Conservation (phyloP, 176 grass and related monocot genomes). For the Melocanna baccifera region DNA sequence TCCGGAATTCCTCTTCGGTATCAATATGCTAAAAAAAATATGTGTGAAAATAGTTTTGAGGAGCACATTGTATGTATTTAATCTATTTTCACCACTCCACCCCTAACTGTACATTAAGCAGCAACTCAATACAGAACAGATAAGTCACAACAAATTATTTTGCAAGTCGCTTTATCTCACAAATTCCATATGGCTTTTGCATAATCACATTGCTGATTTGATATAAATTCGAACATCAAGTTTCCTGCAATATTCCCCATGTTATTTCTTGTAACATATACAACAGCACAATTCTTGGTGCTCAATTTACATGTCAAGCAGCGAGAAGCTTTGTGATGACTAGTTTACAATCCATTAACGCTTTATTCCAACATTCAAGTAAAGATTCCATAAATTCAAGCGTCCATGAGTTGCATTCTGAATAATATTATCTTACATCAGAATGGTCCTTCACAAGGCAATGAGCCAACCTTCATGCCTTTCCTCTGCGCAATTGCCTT, state of each 20-base stretch:
- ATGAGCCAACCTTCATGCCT: conserved; percentile 51
- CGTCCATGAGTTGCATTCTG: conserved; percentile 14
- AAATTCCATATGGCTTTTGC: not conserved
- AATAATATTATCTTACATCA: conserved; percentile 25
- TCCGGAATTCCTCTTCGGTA: not conserved
- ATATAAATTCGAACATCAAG: not conserved
- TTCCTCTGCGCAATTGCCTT: conserved; percentile 39
- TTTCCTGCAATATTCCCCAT: not conserved
- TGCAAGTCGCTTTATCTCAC: not conserved
- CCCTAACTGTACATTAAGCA: too few relatives aligned
- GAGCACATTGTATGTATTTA: not conserved
- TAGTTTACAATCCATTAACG: not conserved
- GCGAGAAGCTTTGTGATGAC: conserved; percentile 5
- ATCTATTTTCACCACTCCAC: not conserved
- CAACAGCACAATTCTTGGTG: conserved; percentile 21
- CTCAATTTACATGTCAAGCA: conserved; percentile 45
- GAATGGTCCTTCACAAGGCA: conserved; percentile 22
- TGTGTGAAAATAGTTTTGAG: not conserved
- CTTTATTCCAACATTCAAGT: conserved; percentile 28
- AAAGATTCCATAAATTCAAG: not conserved
- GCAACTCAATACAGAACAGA: not conserved
- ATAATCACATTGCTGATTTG: not conserved
- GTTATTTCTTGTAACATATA: conserved; percentile 12
- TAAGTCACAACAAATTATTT: not conserved
- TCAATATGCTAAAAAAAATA: not conserved